Evolutionary conservation across 768 basidiomycete species (phyloP), one percentile per base, ranked within the genome.

Genomic region (Clitopilus passeckerianus): DNA sequence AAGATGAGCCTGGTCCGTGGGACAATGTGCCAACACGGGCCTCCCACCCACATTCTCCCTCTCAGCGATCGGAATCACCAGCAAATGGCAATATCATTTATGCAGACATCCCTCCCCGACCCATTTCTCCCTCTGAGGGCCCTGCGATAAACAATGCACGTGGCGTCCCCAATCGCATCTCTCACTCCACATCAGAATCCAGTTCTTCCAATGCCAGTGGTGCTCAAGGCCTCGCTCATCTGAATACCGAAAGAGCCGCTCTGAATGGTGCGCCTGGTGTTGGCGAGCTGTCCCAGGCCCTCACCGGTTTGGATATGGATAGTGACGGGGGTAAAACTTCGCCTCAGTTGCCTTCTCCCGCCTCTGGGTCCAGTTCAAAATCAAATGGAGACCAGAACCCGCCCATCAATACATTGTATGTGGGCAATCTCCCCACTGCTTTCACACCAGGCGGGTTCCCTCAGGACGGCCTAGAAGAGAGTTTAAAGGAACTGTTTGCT

Each of bases 401-500:
- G 66, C 95, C 95, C 14, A 98, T 98, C 74, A 98, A 97, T 68
- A 99, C 97, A 0, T 80, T 99, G n/a, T 98, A 98, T 68, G 95
- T 99, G n/a, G 97, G 97, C 50, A 98, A 98, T 66, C 75, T 99
- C 60, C 97, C 96, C 1, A 91, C 90, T 5, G 84, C 88, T 33
- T 84, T 87, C 22, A 81, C 86, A 16, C 84, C 90, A 6, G 73
- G 79, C 4, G 87, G 90, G 1, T 88, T 86, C 66, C 85, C 91
- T 35, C 83, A 87, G 52, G 88, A 90, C 64, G 85, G 87, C 66
- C 81, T 99, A 1, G 95, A 99, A 73, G 93, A 95, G 59, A 86
- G 85, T 34, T 78, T 99, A 23, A 81, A 93, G 59, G 86, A 87
- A 37, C 75, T 97, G 53, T 99, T 99, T 72, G 80, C 83, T 27